Evolutionary conservation across 2,329 filamentous ascomycete species (phyloP), one percentile per base, ranked within the genome.

Genomic region (Hymenoscyphus fructigenus): DNA sequence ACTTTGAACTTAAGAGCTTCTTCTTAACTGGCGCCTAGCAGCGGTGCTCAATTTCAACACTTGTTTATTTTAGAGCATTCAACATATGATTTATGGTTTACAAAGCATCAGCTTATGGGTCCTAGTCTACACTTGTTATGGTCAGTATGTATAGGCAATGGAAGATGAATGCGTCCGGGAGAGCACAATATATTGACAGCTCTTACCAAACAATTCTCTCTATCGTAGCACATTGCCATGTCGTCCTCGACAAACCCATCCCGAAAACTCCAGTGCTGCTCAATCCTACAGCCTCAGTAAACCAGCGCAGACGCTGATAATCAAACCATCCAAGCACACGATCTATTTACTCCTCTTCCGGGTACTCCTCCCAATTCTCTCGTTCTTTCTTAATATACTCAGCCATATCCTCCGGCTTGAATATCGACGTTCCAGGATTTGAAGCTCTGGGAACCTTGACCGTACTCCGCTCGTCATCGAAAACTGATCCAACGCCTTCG

Each of bases 401-500:
- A 17, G 84, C 84, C 91, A 97, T 93, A 65, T 85, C 82, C 5
- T 83, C 84, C 2, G 87, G 80, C 68, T 89, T 89, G 78, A 96
- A 97, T 64, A 97, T 90, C 38, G 82, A 84, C 73, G 84, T 88
- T 60, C 79, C 81, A 0, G 87, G 85, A 65, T 95, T 89, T 1
- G 82, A 80, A 26, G 76, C 79, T 1, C 88, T 81, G 17, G 93
- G 92, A 53, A 97, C 89, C 63, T 84, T 86, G 67, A 85, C 86
- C 41, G 92, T 84, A 71, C 87, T 67, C 17, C 61, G 89, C 71
- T 93, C 92, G 72, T 91, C 91, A 67, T 93, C 89, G 72, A 99
- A 96, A 0, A 98, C 92, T 0, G 92, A 90, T 0, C 93, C 92
- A 70, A 99, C 96, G 47, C 88, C 93, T 68, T 92, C 90, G 68